Base-by-base conservation (phyloP, 768 basidiomycete species). In the Hericium coralloides region DNA sequence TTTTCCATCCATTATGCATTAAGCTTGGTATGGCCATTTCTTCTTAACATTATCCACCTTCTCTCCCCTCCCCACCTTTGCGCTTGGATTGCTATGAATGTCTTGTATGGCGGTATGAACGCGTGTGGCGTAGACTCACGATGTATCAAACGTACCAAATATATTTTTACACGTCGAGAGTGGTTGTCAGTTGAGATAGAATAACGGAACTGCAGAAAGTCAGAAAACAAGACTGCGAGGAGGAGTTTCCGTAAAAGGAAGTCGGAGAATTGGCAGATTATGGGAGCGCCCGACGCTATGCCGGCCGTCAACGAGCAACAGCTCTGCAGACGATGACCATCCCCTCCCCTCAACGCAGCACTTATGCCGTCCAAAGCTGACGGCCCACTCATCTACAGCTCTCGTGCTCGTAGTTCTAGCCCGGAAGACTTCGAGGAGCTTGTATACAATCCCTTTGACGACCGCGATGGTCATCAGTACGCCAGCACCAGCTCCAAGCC, bases 301-400 rank as follows among this genome's bases (percentile, higher is more conserved):
- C 43, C 43, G 43, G 31, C 31, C 31, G 31, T 31, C 43, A 20
- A 45, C 43, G n/a, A 18, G 20, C 43, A n/a, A 45, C 43, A 20
- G n/a, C 43, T 20, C 20, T 20, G 6, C 43, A 45, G 43, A 45
- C 18, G 43, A 45, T 45, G 26, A 22, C 49, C 49, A 50, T 50
- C 49, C 49, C 22, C 26, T 50, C 17, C 25, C 26, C 10, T 25
- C 49, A 31, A 22, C 26, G 18, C 49, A 12, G 18, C 25, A 10
- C 39, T 50, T 37, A 61, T 61, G 60, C 58, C 60, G 20, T 56
- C 60, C 49, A 59, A 38, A 60, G 58, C 49, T 50, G 49, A 25
- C 52, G 52, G 52, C 26, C 39, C 36, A 22, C 25, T 50, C 58
- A 15, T 49, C 25, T 43, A 47, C 38, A 15, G 41, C 18, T 31